Conservation (phyloP, 2,329 filamentous ascomycete species). For the Chalaropsis thielavioides region DNA sequence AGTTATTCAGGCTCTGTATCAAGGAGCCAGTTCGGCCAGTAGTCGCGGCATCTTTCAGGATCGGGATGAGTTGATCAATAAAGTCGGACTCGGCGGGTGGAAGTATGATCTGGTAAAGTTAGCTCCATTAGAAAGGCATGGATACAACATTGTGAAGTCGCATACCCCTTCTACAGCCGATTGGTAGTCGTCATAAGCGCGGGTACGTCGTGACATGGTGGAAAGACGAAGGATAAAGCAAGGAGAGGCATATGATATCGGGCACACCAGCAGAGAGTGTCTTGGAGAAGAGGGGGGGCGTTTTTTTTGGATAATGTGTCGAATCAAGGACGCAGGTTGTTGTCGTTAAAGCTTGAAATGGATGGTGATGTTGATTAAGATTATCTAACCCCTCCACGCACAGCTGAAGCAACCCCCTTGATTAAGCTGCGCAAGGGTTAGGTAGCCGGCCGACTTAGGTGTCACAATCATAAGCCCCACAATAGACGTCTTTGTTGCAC, state of each 20-base stretch:
- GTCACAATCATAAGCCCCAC: neutral
- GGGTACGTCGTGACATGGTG: conserved; percentile 32
- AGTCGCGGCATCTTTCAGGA: conserved; percentile 79
- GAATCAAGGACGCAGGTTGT: neutral
- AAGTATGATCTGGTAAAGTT: conserved; percentile 59
- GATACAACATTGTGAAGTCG: conserved; percentile 18
- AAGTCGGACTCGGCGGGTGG: conserved; percentile 87
- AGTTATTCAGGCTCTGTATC: conserved; percentile 33
- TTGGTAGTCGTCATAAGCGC: conserved; percentile 34
- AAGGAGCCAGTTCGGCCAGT: conserved; percentile 25
- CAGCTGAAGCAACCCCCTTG: neutral
- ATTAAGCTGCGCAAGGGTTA: neutral
- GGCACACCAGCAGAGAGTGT: no score
- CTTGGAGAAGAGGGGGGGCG: no score
- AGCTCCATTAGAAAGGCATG: conserved; percentile 8
- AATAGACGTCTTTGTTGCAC: neutral
- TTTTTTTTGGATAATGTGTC: neutral
- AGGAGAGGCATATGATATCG: neutral
- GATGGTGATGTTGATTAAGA: neutral
- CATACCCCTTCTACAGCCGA: conserved; percentile 33
- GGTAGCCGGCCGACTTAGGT: neutral
- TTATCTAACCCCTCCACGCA: neutral
- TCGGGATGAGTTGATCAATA: conserved; percentile 85
- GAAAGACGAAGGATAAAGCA: neutral
- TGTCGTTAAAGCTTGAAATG: neutral